Base-by-base conservation (phyloP, 768 basidiomycete genomes). In the Lentinula boryana region DNA sequence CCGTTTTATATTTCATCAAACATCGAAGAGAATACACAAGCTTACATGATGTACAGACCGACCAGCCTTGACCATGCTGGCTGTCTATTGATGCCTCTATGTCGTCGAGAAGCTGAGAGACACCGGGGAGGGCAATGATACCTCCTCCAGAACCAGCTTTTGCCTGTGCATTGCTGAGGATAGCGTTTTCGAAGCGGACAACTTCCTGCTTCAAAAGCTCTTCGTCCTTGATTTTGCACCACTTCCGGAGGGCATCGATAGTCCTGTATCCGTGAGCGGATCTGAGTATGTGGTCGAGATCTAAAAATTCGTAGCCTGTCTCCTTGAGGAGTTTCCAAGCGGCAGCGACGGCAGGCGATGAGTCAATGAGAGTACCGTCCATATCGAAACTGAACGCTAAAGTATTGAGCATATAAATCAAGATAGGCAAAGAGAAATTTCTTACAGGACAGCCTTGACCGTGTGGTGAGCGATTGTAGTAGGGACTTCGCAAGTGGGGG, bases 11-110 rank as follows among this genome's bases (percentile, higher is more conserved):
- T 31, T 2, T 5, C n/a, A 8, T 9, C 9, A 12, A 32, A 27
- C 7, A 10, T 9, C 18, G 23, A n/a, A 2, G 18, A 4, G 7
- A 27, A 51, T 9, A 12, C 3, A 15, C 7, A 21, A 13, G 27
- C 50, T 60, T n/a, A 60, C 63, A 52, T 21, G 67, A 64, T 36
- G 51, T 66, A 53, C 63, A 63, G 38, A 63, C 60, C 5, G 58
- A 55, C 63, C 63, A 63, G 13, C 60, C 63, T 53, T 61, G 60
- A 32, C 58, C 46, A 15, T 60, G 58, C 18, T 58, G 60, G 58
- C 18, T 43, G 18, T 41, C 18, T 21, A 36, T 55, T 16, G 48
- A 32, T 16, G 59, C 58, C 43, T 65, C 49, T 44, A 63, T 63
- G 16, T 52, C 62, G 35, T 58, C 49, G 16, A 63, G 51, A 10